Evolutionary conservation across 495 filamentous ascomycete genomes (phyloP).

Genomic region (Penicillium taxi): DNA sequence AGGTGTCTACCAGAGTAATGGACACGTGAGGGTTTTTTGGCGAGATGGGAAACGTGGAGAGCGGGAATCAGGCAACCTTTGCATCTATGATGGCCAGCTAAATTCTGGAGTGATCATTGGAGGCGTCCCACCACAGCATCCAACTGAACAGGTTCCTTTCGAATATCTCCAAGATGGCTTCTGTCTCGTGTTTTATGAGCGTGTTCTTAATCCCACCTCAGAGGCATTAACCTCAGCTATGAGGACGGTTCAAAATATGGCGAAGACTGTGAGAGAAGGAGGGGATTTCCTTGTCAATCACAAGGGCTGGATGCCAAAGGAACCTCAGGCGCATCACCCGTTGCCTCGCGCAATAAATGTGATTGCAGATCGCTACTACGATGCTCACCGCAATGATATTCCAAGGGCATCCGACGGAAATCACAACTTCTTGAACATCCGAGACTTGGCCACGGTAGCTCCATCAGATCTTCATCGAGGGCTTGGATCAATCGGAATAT

Average conservation of each 20-base stretch:
- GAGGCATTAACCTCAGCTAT: slow-evolving; percentile 10
- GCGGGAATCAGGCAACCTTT: slow-evolving; percentile 8
- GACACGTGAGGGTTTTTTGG: slow-evolving; percentile 30
- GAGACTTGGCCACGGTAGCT: neutral
- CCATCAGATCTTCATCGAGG: neutral
- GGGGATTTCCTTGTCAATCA: neutral
- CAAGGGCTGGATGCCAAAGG: neutral
- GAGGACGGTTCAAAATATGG: slow-evolving; percentile 8
- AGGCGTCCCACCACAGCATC: slow-evolving; percentile 7
- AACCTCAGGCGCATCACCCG: too few relatives aligned
- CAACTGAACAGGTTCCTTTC: slow-evolving; percentile 17
- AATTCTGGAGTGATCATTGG: slow-evolving; percentile 21
- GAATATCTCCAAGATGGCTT: slow-evolving; percentile 16
- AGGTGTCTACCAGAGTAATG: slow-evolving; percentile 26
- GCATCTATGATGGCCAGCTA: slow-evolving; percentile 25
- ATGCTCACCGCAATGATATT: too few relatives aligned
- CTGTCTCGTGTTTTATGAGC: slow-evolving; percentile 33
- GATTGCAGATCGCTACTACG: too few relatives aligned
- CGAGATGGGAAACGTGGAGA: slow-evolving; percentile 23
- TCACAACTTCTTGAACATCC: too few relatives aligned
- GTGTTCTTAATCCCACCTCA: slow-evolving; percentile 19
- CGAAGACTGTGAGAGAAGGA: neutral
- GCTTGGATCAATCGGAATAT: neutral
- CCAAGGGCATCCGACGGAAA: too few relatives aligned
- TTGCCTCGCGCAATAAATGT: too few relatives aligned